phyloP scores from a whole-genome alignment of 2,329 filamentous ascomycete genomes.

The Septoria petroselini region DNA sequence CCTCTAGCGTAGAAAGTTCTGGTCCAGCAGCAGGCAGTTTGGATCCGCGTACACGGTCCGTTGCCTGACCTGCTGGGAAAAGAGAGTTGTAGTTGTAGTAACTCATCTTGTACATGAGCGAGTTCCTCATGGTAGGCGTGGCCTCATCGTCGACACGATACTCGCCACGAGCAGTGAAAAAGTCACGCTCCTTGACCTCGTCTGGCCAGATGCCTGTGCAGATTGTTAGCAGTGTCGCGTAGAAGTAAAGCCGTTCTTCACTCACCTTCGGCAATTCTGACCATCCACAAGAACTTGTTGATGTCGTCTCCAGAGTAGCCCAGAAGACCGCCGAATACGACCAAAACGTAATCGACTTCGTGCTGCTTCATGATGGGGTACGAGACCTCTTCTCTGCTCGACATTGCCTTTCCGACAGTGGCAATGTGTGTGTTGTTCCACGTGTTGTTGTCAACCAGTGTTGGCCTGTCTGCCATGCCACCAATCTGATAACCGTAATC shows the following conservation, averaged over 20 bases:
- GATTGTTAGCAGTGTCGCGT: conserved; percentile 11
- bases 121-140: conserved; percentile 97
- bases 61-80: conserved; percentile 86
- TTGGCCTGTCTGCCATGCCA: conserved; percentile 97
- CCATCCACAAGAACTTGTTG: conserved; percentile 99
- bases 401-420: conserved; percentile 98
- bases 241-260: not conserved
- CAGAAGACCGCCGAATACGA: conserved; percentile 92
- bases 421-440: conserved; percentile 99
- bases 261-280: conserved; percentile 86
- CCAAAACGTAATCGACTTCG: conserved; percentile 96
- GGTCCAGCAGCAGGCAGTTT: conserved; percentile 81
- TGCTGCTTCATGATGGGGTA: conserved; percentile 98
- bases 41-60: conserved; percentile 81
- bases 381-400: conserved; percentile 92
- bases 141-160: conserved; percentile 92
- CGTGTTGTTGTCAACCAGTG: conserved; percentile 98
- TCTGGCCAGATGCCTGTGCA: conserved; percentile 81
- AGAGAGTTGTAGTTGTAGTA: conserved; percentile 96
- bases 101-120: conserved; percentile 99
- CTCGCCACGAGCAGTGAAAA: conserved; percentile 90
- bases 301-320: conserved; percentile 98
- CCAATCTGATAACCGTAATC: conserved; percentile 99
- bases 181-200: conserved; percentile 93
- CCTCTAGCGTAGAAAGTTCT: conserved; percentile 82